These are phyloP conservation scores for Volvox carteri DNA, from an alignment of 163 green algal genomes.

Conservation along the genomic window DNA sequence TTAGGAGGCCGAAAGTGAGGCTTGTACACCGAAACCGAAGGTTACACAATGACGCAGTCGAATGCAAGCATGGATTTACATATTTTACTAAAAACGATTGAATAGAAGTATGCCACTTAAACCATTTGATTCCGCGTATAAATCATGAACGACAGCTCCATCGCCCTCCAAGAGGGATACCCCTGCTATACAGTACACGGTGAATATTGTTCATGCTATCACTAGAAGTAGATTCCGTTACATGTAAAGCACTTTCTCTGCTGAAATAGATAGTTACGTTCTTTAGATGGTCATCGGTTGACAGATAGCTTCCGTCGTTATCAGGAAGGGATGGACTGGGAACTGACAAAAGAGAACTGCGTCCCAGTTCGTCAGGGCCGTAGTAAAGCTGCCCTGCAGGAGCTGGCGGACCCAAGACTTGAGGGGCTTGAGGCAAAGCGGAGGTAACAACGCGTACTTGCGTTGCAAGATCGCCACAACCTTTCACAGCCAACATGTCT, in stretches of 20 bases:
- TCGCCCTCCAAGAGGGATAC: background rate
- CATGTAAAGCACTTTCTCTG: too few species aligned
- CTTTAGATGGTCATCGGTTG: background rate
- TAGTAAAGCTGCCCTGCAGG: constrained; percentile 68
- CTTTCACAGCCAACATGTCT: background rate
- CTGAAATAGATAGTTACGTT: background rate
- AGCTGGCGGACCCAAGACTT: constrained; percentile 35
- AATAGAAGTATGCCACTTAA: too few species aligned
- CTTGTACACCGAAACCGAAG: too few species aligned
- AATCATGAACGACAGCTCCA: background rate
- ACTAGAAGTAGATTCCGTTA: too few species aligned
- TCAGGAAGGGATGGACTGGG: constrained; percentile 77
- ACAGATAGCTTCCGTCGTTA: background rate
- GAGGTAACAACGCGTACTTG: constrained; percentile 32
- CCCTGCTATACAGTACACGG: background rate
- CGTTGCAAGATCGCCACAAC: too few species aligned
- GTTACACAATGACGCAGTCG: too few species aligned
- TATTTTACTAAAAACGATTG: too few species aligned
- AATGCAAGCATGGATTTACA: too few species aligned
- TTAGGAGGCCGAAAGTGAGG: too few species aligned
- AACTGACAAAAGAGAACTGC: constrained; percentile 93
- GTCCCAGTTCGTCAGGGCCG: constrained; percentile 84
- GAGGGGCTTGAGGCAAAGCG: constrained; percentile 51
- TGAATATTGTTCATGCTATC: too few species aligned
- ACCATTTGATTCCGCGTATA: too few species aligned